These are phyloP conservation scores for Sarcodon sp. DNA, from an alignment of 768 basidiomycete genomes.

Conservation along the genomic window DNA sequence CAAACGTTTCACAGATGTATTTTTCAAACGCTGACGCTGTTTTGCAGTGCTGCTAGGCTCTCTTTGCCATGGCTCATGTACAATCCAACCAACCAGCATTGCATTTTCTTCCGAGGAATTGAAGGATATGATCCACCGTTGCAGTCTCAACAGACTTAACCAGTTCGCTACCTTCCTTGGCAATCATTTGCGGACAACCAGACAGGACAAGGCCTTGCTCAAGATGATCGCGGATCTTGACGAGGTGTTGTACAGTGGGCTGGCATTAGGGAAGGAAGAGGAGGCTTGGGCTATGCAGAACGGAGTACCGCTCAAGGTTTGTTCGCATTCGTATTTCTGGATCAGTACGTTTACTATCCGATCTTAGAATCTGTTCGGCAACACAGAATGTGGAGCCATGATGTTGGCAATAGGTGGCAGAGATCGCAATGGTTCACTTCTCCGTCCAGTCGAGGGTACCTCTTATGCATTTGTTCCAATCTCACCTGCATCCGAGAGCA, in stretches of 20 bases:
- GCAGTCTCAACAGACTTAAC: constrained; percentile 61
- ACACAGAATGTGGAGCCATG: constrained; percentile 70
- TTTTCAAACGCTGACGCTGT: constrained; percentile 10
- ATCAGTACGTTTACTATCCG: background rate
- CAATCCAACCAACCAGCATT: constrained; percentile 55
- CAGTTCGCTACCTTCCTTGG: constrained; percentile 64
- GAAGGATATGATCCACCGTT: constrained; percentile 53
- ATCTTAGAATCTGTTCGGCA: constrained; percentile 69
- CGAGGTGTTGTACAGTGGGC: constrained; percentile 54
- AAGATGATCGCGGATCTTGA: constrained; percentile 40
- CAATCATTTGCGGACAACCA: constrained; percentile 47
- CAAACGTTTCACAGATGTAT: constrained; percentile 9
- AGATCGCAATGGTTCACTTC: constrained; percentile 35
- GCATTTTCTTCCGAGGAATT: constrained; percentile 59
- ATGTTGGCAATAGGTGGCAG: constrained; percentile 44
- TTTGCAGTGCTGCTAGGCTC: constrained; percentile 53
- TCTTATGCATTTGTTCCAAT: constrained; percentile 59
- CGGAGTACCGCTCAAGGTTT: constrained; percentile 50
- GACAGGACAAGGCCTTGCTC: constrained; percentile 47
- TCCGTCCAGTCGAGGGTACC: constrained; percentile 47
- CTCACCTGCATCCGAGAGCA: constrained; percentile 16
- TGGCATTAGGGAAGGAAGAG: constrained; percentile 52
- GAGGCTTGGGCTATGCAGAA: constrained; percentile 59
- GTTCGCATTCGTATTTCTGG: constrained; percentile 8
- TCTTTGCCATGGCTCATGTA: constrained; percentile 62